Base-by-base conservation (phyloP, 148 eudicot species). In the Silene latifolia region DNA sequence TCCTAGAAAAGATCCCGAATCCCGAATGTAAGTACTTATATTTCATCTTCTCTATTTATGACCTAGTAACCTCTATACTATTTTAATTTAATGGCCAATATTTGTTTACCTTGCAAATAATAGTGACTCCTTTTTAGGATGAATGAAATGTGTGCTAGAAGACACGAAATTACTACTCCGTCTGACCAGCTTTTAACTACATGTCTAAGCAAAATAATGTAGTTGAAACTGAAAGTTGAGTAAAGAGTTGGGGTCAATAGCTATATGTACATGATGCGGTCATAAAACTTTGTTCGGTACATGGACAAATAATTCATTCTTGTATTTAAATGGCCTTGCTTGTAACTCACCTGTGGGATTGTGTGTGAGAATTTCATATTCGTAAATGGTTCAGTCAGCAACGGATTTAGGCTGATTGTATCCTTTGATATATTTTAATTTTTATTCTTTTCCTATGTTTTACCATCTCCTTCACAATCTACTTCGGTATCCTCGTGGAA, bases 1-100 rank as follows among this genome's bases (percentile, higher is more conserved):
- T 87, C 99, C 99, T 61, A 96, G 99, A 79, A 90, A 86, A 77
- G 97, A 95, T 82, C 92, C 96, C 59, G 99, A 92, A 84, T 92
- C 97, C 70, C 92, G 97, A 73, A 80, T 92, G 97, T 95, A 80
- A 87, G 89, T 72, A 23, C 42, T 78, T 69, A 42, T 60, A 62
- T 63, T 27, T 24, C 23, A 24, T 51, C 20, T 54, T 25, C 23
- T 48, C 20, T 69, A 5, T 12, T 17, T 32, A 44, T 24, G 44
- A n/a, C 72, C 46, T 64, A 14, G 14, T 78, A 57, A 42, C 21
- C 7, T 66, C 59, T 3, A 66, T 5, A 8, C 12, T 13, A 7
- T 27, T 65, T 32, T 65, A 57, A 57, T 23, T 23, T 32, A 48
- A 19, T 29, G 53, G 10, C 15, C 5, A 48, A 24, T 25, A 19